A percentile compares a stretch with the other conserved stretches of the same genome.
phyloP scores from a whole-genome alignment of 805 yeast species.

The Ogataea methanolica region DNA sequence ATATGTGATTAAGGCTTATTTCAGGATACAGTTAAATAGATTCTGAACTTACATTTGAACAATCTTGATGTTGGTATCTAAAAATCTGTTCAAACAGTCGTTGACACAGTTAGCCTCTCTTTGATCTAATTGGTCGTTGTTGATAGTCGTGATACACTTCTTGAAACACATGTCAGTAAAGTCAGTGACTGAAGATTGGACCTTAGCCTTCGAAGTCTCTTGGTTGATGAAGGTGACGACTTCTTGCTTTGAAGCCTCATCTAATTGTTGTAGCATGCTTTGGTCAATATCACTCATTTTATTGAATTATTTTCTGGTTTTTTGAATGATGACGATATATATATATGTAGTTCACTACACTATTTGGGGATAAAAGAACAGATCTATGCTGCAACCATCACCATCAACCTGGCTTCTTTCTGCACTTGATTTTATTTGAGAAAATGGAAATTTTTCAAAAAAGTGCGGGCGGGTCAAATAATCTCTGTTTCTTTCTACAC shows the following conservation, averaged over 20 bases:
- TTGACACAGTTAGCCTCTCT: slow-evolving; percentile 69
- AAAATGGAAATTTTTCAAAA: neutral
- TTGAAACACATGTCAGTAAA: slow-evolving; percentile 91
- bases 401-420: neutral
- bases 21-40: neutral
- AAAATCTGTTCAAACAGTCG: slow-evolving; percentile 79
- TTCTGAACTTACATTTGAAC: slow-evolving; percentile 45
- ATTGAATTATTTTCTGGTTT: neutral
- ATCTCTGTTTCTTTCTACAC: too few species aligned
- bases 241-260: slow-evolving; percentile 69
- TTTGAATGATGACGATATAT: neutral
- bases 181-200: slow-evolving; percentile 79
- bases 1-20: neutral
- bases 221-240: slow-evolving; percentile 71
- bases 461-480: neutral
- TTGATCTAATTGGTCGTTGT: slow-evolving; percentile 43
- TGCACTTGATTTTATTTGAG: neutral
- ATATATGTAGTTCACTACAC: neutral
- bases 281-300: slow-evolving; percentile 25
- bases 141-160: slow-evolving; percentile 60
- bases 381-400: neutral
- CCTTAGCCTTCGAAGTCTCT: slow-evolving; percentile 82
- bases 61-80: slow-evolving; percentile 82
- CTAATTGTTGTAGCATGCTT: slow-evolving; percentile 35
- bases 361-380: neutral